A percentile compares a stretch with the other conserved stretches of the same genome.
These are phyloP conservation scores for Hyphopichia khmerensis DNA, from an alignment of 1,139 yeast species.

Conservation along the genomic window DNA sequence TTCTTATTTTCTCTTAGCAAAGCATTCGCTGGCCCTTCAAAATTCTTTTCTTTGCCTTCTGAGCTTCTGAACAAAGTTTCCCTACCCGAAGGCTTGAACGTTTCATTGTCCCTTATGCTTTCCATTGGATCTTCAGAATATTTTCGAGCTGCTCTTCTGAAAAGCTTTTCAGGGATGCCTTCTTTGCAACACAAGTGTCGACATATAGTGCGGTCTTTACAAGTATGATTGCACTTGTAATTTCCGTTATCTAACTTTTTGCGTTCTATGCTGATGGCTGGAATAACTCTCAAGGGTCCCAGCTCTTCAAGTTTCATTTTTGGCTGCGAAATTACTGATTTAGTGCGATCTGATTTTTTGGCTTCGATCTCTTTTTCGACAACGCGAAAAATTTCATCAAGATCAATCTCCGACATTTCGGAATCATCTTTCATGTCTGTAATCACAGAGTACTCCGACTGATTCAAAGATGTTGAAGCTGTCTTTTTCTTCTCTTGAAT, in stretches of 20 bases:
- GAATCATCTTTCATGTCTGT: background rate
- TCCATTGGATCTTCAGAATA: background rate
- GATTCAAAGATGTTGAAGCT: too few species aligned
- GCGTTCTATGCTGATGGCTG: constrained; percentile 7
- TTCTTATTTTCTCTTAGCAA: too few species aligned
- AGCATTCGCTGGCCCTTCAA: too few species aligned
- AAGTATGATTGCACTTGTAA: constrained; percentile 36
- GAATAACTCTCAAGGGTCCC: too few species aligned
- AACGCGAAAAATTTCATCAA: background rate
- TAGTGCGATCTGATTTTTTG: background rate
- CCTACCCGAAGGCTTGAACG: too few species aligned
- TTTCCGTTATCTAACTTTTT: constrained; percentile 21
- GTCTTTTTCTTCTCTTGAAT: too few species aligned
- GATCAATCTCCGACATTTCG: background rate
- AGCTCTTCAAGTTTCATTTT: too few species aligned
- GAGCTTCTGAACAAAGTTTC: too few species aligned
- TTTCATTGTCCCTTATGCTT: too few species aligned
- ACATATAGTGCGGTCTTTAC: constrained; percentile 34
- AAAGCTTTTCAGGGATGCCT: constrained; percentile 22
- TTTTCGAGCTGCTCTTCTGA: background rate
- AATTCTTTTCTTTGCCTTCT: too few species aligned
- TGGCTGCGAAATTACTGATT: background rate
- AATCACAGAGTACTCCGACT: too few species aligned
- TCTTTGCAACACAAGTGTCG: constrained; percentile 46
- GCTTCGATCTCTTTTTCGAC: background rate